Conservation (phyloP, 768 basidiomycete genomes). For the Dendrothele bispora region DNA sequence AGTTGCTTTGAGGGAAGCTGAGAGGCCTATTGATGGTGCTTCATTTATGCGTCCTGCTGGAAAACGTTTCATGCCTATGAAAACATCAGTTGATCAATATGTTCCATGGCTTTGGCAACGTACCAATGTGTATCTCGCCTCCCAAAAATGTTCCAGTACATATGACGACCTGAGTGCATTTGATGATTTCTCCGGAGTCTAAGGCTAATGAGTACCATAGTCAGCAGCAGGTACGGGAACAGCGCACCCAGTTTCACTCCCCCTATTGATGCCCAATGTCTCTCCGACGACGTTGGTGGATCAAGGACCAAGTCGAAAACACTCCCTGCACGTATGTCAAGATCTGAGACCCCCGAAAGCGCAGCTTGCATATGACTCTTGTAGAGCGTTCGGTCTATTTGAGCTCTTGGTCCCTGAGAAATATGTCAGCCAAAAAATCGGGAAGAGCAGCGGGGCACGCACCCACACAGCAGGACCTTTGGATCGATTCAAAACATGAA, state of each 20-base stretch:
- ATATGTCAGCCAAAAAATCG: slow-evolving; percentile 1
- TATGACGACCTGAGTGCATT: slow-evolving; percentile 80
- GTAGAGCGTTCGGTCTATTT: slow-evolving; percentile 85
- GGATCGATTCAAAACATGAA: slow-evolving; percentile 81
- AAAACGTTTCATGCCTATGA: slow-evolving; percentile 62
- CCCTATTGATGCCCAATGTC: slow-evolving; percentile 50
- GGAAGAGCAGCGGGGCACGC: slow-evolving; percentile 17
- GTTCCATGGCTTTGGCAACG: no score
- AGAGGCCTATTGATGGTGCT: slow-evolving; percentile 70
- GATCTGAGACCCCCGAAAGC: slow-evolving; percentile 63
- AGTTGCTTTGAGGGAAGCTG: slow-evolving; percentile 68
- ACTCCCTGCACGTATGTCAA: slow-evolving; percentile 69
- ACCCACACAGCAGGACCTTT: slow-evolving; percentile 93
- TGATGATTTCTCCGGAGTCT: slow-evolving; percentile 76
- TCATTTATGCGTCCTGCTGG: slow-evolving; percentile 80
- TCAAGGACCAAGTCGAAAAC: slow-evolving; percentile 80
- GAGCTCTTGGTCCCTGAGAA: slow-evolving; percentile 81
- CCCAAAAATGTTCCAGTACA: slow-evolving; percentile 92
- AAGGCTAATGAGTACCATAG: neutral
- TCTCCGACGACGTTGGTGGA: slow-evolving; percentile 32
- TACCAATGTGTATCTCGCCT: slow-evolving; percentile 90
- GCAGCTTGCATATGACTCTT: slow-evolving; percentile 78
- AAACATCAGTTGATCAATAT: neutral
- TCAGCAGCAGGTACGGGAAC: neutral
- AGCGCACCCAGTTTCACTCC: slow-evolving; percentile 69